Conservation (phyloP, 495 filamentous ascomycete species). For the Halenospora varia region DNA sequence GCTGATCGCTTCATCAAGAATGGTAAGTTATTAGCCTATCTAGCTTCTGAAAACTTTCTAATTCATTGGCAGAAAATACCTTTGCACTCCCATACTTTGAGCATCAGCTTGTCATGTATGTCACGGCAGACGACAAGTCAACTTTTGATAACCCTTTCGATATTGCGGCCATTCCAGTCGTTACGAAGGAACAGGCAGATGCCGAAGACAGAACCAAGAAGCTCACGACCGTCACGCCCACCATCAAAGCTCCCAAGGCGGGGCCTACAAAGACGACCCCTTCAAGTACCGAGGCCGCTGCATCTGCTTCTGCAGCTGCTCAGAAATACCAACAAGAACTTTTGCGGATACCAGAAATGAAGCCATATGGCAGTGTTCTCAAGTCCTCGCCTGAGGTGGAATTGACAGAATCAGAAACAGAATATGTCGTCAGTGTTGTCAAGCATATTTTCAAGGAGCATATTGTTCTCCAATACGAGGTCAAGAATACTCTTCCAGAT, state of each 20-base stretch:
- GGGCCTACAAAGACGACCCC: constrained; percentile 72
- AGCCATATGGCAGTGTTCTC: constrained; percentile 80
- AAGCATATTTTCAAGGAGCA: constrained; percentile 99
- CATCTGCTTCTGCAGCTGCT: constrained; percentile 68
- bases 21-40: constrained; percentile 49
- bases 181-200: constrained; percentile 91
- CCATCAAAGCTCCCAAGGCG: constrained; percentile 86
- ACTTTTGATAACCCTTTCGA: constrained; percentile 87
- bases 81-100: constrained; percentile 95
- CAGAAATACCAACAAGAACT: constrained; percentile 87
- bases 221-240: constrained; percentile 84
- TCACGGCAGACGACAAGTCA: constrained; percentile 81
- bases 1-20: constrained; percentile 87
- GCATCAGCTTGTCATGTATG: constrained; percentile 96
- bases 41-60: constrained; percentile 26
- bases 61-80: constrained; percentile 57
- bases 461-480: constrained; percentile 92
- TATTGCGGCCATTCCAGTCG: constrained; percentile 83
- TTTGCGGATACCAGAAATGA: constrained; percentile 84
- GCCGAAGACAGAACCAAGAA: constrained; percentile 98
- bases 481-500: constrained; percentile 94
- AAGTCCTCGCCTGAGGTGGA: constrained; percentile 85
- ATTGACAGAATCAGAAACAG: constrained; percentile 93
- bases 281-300: constrained; percentile 64
- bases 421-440: constrained; percentile 90